These are phyloP conservation scores for Micractinium sp. DNA, from an alignment of 139 green algal species.

Conservation along the genomic window DNA sequence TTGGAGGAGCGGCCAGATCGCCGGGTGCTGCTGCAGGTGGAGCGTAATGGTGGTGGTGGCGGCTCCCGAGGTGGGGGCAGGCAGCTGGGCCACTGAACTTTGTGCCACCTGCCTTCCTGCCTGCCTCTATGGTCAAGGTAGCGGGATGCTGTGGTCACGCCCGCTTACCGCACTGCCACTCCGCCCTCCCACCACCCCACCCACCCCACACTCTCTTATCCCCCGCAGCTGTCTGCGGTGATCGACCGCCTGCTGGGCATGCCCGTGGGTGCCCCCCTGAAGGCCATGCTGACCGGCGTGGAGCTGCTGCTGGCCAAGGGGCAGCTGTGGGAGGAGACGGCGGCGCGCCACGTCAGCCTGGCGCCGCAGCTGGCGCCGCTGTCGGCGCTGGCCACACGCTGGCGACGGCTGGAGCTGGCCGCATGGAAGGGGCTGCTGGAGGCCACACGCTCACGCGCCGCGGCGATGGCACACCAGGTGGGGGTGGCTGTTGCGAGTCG, in stretches of 20 bases:
- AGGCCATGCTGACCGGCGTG: slow-evolving; percentile 87
- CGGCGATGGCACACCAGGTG: slow-evolving; percentile 22
- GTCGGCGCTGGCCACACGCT: slow-evolving; percentile 81
- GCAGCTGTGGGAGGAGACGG: slow-evolving; percentile 89
- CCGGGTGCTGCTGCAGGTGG: too few relatives aligned
- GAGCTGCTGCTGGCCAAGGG: slow-evolving; percentile 92
- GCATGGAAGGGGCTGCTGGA: slow-evolving; percentile 82
- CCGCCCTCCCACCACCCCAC: neutral
- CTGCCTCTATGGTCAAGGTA: neutral
- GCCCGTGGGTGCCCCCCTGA: slow-evolving; percentile 75
- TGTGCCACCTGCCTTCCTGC: neutral
- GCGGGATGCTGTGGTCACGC: neutral
- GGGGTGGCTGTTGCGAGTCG: neutral
- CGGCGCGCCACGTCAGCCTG: slow-evolving; percentile 87
- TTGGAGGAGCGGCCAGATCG: too few relatives aligned
- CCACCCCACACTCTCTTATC: neutral
- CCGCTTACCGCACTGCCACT: neutral
- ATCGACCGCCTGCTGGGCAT: slow-evolving; percentile 79
- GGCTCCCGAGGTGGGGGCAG: neutral
- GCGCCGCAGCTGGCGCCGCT: slow-evolving; percentile 68
- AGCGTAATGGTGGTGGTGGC: neutral
- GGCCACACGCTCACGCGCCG: neutral
- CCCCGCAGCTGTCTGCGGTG: slow-evolving; percentile 78
- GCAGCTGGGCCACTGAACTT: neutral
- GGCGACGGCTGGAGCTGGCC: slow-evolving; percentile 90